phyloP scores from a whole-genome alignment of 2,329 filamentous ascomycete species.

The Dothistroma pini region DNA sequence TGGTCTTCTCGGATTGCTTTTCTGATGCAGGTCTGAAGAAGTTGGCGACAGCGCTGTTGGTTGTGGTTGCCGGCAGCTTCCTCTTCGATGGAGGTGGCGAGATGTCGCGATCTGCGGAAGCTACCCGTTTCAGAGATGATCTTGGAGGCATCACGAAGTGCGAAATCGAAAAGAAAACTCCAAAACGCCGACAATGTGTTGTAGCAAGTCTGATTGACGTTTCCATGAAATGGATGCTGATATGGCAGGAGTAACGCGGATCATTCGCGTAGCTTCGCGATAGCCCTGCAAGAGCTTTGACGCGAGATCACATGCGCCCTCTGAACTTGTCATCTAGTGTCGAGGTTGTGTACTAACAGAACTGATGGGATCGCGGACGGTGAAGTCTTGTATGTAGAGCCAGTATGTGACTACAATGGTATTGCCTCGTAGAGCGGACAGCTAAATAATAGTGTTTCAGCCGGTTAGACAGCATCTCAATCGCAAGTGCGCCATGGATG shows the following conservation, averaged over 20 bases:
- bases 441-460: too few relatives aligned
- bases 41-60: constrained; percentile 64
- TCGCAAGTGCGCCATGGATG: too few relatives aligned
- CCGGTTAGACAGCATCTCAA: too few relatives aligned
- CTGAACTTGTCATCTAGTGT: not conserved
- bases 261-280: not conserved
- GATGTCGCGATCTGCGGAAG: constrained; percentile 43
- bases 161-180: not conserved
- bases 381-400: too few relatives aligned
- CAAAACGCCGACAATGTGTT: not conserved
- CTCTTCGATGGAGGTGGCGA: constrained; percentile 58
- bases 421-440: too few relatives aligned
- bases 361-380: not conserved
- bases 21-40: constrained; percentile 89
- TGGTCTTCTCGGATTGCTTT: constrained; percentile 72
- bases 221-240: not conserved
- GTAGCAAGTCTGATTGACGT: not conserved
- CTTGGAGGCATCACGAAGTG: not conserved
- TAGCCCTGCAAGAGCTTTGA: not conserved
- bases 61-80: constrained; percentile 53
- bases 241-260: not conserved
- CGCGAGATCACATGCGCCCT: not conserved
- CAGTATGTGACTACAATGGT: too few relatives aligned
- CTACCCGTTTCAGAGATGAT: constrained; percentile 36
- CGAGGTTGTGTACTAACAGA: not conserved